Evolutionary conservation across 2,329 filamentous ascomycete genomes (phyloP).

Genomic region (Arthrobotrys sinensis): DNA sequence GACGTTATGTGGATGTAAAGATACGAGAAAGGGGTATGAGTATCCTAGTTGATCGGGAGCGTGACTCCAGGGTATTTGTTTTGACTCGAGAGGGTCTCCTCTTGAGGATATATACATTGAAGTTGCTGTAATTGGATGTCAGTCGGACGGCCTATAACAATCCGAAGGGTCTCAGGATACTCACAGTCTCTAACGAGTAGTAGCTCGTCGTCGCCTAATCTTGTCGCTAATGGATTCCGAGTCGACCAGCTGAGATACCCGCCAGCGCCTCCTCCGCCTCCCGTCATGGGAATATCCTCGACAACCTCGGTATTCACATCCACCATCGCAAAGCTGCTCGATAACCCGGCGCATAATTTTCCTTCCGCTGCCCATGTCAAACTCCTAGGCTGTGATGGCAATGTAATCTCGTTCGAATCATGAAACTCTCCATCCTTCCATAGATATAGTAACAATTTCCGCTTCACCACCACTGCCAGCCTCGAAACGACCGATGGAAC

Average conservation of each 20-base stretch:
- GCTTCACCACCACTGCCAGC: constrained; percentile 91
- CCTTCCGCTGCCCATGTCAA: constrained; percentile 92
- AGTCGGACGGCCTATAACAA: background rate
- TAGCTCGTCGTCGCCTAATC: constrained; percentile 85
- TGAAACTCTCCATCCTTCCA: constrained; percentile 95
- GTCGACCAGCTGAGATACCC: constrained; percentile 71
- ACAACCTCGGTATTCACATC: constrained; percentile 82
- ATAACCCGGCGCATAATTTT: constrained; percentile 90
- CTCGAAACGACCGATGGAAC: constrained; percentile 94
- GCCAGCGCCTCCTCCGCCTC: constrained; percentile 71
- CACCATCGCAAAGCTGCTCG: constrained; percentile 85
- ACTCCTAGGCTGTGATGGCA: constrained; percentile 87
- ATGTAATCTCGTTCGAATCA: constrained; percentile 81
- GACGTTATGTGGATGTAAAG: constrained; percentile 75
- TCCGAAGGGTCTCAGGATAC: background rate
- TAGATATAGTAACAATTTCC: constrained; percentile 89
- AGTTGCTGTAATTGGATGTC: constrained; percentile 73
- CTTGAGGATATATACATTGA: constrained; percentile 90
- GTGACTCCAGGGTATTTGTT: constrained; percentile 91
- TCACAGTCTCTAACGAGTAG: constrained; percentile 89
- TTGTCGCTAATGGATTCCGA: constrained; percentile 86
- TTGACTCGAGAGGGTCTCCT: constrained; percentile 81
- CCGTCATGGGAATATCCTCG: constrained; percentile 82
- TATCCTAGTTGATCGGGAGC: constrained; percentile 94
- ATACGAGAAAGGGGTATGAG: constrained; percentile 94